Base-by-base conservation (phyloP, 2,329 filamentous ascomycete species). In the Clonostachys solani region DNA sequence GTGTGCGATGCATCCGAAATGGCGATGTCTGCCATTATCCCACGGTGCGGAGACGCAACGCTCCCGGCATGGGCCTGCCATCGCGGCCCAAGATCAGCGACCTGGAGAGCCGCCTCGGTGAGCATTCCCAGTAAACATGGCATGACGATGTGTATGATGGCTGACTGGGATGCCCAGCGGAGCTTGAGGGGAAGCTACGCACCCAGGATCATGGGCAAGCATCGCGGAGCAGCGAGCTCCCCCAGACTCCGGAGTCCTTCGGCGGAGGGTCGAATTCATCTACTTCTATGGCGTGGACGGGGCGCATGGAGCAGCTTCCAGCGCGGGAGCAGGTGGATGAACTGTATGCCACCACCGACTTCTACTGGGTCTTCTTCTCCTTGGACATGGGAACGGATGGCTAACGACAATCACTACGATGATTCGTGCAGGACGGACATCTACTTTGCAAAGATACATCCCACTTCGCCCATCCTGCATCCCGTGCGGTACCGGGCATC, bases 401-500 rank as follows among this genome's bases (percentile, higher is more conserved):
- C 23, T 29, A 29, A 29, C 23, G 10, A 37, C 35, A 13, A 9
- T 10, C 23, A 29, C 23, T 29, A 29, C 23, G 23, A 29, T 29
- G 9, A 10, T 8, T 19, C 23, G 9, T 35, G 16, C 19, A 50
- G 49, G 38, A 50, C 49, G n/a, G 46, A 45, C 33, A 10, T 48
- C 36, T 96, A 85, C 66, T 95, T 95, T 58, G 72, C 80, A 18
- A 87, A 83, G 52, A 76, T 90, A 35, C 82, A 92, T 53, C 75
- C 80, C 4, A 82, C 84, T 16, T 61, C 85, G 18, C 88, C 89
- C 5, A 80, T 95, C 60, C 78, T 95, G 35, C 88, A 95, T 56
- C 81, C 80, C 40, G 77, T 79, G 18, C 80, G 87, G 37, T 95
- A 89, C 59, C 71, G 86, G 49, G 80, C 85, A 17, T 79, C 85